These are phyloP conservation scores for Aspergillus aculeatus DNA, from an alignment of 2,329 filamentous ascomycete species.

Conservation along the genomic window DNA sequence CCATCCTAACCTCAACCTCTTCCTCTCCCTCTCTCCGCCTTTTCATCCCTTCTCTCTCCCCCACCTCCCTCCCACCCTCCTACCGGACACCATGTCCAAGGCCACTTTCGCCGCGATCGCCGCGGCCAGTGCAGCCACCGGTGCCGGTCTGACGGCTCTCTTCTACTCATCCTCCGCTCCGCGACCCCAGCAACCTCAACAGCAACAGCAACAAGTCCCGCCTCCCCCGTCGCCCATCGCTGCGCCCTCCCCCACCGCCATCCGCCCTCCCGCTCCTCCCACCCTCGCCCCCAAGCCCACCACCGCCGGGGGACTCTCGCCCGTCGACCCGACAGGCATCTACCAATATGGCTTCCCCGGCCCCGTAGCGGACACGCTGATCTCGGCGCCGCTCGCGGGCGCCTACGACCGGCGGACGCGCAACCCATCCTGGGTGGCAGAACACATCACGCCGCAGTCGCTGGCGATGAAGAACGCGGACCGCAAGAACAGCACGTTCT, in stretches of 20 bases:
- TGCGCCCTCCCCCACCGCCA: conserved; percentile 39
- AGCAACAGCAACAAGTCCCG: conserved; percentile 14
- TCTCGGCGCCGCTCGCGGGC: conserved; percentile 74
- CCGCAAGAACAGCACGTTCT: conserved; percentile 77
- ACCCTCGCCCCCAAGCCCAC: conserved; percentile 28
- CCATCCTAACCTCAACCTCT: not conserved
- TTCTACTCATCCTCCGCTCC: conserved; percentile 58
- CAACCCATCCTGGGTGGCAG: conserved; percentile 92
- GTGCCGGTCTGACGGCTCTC: conserved; percentile 69
- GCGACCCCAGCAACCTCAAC: conserved; percentile 26
- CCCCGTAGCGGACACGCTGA: conserved; percentile 78
- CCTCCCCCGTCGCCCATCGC: conserved; percentile 28
- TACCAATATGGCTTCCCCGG: conserved; percentile 91
- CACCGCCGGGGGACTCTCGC: conserved; percentile 35
- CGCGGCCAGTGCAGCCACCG: conserved; percentile 71
- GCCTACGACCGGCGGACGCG: conserved; percentile 85
- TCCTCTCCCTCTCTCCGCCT: not conserved
- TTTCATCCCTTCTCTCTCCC: not conserved
- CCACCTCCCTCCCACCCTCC: not conserved
- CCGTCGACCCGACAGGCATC: conserved; percentile 72
- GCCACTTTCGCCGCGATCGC: conserved; percentile 73
- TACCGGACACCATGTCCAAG: conserved; percentile 66
- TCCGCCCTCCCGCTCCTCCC: conserved; percentile 32
- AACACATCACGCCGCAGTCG: conserved; percentile 92
- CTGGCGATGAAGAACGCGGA: conserved; percentile 73